phyloP scores from a whole-genome alignment of 164 flowering plant genomes.

The Protea cynaroides region DNA sequence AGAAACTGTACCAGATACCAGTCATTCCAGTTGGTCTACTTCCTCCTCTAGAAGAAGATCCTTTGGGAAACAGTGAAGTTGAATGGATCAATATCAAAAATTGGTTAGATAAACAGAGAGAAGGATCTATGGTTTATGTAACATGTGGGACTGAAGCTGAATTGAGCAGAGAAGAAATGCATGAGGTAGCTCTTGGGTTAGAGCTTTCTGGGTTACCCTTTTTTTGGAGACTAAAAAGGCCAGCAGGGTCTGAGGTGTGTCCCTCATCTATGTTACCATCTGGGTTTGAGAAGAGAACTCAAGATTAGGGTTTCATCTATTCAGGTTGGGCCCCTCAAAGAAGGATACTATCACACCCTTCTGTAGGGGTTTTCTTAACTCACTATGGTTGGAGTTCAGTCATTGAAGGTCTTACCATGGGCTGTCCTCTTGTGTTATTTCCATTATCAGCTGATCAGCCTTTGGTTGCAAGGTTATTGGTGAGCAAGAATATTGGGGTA shows the following conservation, averaged over 20 bases:
- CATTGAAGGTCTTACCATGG: constrained; percentile 37
- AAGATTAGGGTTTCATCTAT: constrained; percentile 31
- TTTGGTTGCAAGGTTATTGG: constrained; percentile 41
- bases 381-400: constrained; percentile 67
- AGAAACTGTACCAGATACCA: constrained; percentile 33
- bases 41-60: constrained; percentile 24
- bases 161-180: constrained; percentile 24
- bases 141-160: constrained; percentile 52
- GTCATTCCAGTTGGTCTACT: constrained; percentile 49
- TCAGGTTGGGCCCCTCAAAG: constrained; percentile 55
- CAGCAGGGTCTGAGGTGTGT: constrained; percentile 13
- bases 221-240: constrained; percentile 39
- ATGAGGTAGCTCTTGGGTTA: constrained; percentile 49
- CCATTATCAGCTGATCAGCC: constrained; percentile 48
- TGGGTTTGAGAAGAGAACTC: constrained; percentile 27
- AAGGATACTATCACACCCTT: constrained; percentile 38
- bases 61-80: constrained; percentile 2
- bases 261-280: constrained; percentile 21
- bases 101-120: constrained; percentile 37
- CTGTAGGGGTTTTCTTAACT: constrained; percentile 52
- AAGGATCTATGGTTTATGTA: constrained; percentile 39
- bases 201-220: constrained; percentile 50
- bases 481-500: constrained; percentile 35
- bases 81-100: constrained; percentile 24
- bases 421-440: constrained; percentile 36